Evolutionary conservation across 495 filamentous ascomycete genomes (phyloP).

Genomic region (Wilcoxina mikolae): DNA sequence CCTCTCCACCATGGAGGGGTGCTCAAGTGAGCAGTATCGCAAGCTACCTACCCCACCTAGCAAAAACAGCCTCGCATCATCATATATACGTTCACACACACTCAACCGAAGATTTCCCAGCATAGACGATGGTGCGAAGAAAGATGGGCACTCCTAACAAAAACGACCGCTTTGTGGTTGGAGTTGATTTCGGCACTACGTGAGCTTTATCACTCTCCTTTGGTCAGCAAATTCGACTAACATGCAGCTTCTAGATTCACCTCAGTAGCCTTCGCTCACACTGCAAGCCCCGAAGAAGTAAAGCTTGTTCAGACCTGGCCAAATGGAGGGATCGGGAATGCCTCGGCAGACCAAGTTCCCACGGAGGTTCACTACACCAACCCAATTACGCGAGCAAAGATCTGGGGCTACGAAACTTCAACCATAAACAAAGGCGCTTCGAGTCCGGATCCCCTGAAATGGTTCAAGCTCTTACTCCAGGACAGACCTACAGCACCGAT

Average conservation of each 20-base stretch:
- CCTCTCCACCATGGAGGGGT: no score
- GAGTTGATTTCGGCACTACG: constrained; percentile 7
- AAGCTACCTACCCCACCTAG: no score
- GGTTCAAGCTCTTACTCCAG: constrained; percentile 25
- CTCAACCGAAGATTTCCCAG: no score
- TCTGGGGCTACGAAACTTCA: constrained; percentile 48
- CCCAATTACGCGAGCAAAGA: constrained; percentile 34
- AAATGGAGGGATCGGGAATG: constrained; percentile 49
- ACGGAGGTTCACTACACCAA: constrained; percentile 46
- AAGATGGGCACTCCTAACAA: no score
- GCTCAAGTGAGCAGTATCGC: no score
- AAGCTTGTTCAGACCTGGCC: constrained; percentile 71
- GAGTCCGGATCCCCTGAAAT: constrained; percentile 12
- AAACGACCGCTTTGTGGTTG: background rate
- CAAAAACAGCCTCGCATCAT: no score
- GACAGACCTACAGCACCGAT: constrained; percentile 40
- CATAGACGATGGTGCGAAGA: no score
- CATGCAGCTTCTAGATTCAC: background rate
- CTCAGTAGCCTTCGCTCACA: constrained; percentile 2
- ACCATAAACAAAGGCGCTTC: constrained; percentile 9
- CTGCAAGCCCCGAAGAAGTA: constrained; percentile 23
- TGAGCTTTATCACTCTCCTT: no score
- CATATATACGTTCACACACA: no score
- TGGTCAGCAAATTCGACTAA: no score
- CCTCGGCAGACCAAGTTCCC: constrained; percentile 42